Evolutionary conservation across 768 basidiomycete species (phyloP).

Genomic region (Collybia nuda): DNA sequence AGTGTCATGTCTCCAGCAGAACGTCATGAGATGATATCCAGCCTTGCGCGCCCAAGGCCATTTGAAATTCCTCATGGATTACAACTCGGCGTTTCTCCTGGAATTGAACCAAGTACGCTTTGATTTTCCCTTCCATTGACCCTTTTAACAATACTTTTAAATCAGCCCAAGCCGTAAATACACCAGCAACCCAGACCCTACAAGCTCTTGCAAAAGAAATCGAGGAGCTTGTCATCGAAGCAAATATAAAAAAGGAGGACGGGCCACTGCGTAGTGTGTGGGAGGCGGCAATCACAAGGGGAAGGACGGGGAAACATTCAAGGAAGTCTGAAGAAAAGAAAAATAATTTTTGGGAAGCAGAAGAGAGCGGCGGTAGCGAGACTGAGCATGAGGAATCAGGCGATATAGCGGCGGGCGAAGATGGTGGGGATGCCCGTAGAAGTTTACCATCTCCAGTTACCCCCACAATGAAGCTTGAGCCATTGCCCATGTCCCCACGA

Average conservation of each 20-base stretch:
- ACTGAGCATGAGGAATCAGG: neutral
- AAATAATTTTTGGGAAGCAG: conserved; percentile 17
- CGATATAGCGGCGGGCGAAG: too few species aligned
- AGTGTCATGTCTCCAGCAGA: conserved; percentile 40
- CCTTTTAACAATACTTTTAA: neutral
- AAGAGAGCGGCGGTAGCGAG: neutral
- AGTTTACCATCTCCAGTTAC: neutral
- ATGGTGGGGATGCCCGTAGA: neutral
- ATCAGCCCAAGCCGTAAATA: neutral
- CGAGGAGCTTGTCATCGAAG: conserved; percentile 66
- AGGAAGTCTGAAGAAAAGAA: neutral
- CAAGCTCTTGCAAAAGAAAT: conserved; percentile 52
- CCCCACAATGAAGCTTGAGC: neutral
- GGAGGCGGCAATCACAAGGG: conserved; percentile 39
- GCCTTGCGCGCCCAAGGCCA: conserved; percentile 37
- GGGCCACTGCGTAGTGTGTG: conserved; percentile 59
- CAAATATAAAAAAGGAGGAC: conserved; percentile 55
- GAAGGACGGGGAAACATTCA: neutral
- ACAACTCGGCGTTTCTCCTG: conserved; percentile 8
- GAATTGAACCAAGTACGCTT: neutral
- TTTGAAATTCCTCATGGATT: conserved; percentile 16
- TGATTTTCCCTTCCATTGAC: neutral
- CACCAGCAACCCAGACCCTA: conserved; percentile 28
- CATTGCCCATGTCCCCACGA: neutral
- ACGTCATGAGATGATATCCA: conserved; percentile 29